These are phyloP conservation scores for Mucor mucedo DNA, from an alignment of 371 early-diverging fungal genomes.

Conservation along the genomic window DNA sequence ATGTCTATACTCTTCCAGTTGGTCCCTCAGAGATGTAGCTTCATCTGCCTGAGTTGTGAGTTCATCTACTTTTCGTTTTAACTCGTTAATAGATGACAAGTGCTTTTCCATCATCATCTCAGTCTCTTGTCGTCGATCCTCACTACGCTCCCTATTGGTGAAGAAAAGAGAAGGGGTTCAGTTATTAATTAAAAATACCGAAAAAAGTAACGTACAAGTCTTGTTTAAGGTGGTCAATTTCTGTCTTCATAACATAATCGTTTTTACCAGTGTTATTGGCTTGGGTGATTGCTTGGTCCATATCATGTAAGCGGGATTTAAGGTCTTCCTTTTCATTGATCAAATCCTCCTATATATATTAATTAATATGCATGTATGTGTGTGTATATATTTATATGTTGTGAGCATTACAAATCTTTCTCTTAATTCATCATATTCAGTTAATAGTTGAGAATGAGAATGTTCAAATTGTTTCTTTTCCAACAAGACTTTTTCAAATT, in stretches of 20 bases:
- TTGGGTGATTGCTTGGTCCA: constrained; percentile 70
- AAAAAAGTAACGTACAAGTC: constrained; percentile 67
- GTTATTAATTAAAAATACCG: too few relatives aligned
- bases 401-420: constrained; percentile 55
- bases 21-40: constrained; percentile 72
- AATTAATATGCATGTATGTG: neutral
- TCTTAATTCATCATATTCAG: constrained; percentile 58
- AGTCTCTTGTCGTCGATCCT: constrained; percentile 75
- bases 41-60: constrained; percentile 77
- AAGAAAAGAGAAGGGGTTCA: too few relatives aligned
- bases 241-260: constrained; percentile 85
- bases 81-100: constrained; percentile 62
- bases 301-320: constrained; percentile 66
- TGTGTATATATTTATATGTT: neutral
- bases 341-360: constrained; percentile 63
- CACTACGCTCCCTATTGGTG: constrained; percentile 70
- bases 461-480: constrained; percentile 65
- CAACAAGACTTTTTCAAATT: constrained; percentile 45
- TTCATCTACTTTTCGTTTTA: constrained; percentile 69
- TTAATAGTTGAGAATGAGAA: constrained; percentile 53
- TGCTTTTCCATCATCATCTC: constrained; percentile 70
- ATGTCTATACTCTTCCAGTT: constrained; percentile 88
- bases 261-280: constrained; percentile 79
- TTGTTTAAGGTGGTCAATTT: constrained; percentile 86
- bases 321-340: constrained; percentile 69